Percentiles rank a stretch among this genome's conserved stretches.
These are phyloP conservation scores for Echinochloa phyllopogon DNA, from an alignment of 176 grass and related monocot species.

Conservation along the genomic window DNA sequence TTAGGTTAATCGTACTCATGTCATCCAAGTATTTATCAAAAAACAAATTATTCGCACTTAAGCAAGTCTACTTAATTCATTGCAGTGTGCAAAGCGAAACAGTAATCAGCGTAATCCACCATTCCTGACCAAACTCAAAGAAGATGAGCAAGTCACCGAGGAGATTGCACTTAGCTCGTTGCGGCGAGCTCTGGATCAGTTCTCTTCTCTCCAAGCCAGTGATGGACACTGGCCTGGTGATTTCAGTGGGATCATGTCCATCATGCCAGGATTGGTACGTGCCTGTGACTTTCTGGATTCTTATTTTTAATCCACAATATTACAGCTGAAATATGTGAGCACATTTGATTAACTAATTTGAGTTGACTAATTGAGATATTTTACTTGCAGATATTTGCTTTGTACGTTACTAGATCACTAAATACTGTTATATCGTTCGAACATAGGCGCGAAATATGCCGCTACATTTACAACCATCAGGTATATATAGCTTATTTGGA, in stretches of 20 bases:
- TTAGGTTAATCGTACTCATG: too few species aligned
- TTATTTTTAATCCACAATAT: too few species aligned
- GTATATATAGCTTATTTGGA: background rate
- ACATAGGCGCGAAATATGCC: background rate
- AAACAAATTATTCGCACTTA: too few species aligned
- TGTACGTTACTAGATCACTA: slow-evolving; percentile 3
- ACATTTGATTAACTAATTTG: too few species aligned
- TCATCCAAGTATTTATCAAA: too few species aligned
- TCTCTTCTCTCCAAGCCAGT: slow-evolving; percentile 49
- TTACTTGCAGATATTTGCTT: background rate
- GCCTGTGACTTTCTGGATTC: too few species aligned
- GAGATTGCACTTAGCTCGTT: slow-evolving; percentile 36
- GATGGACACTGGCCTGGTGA: slow-evolving; percentile 67
- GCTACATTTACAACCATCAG: slow-evolving; percentile 17
- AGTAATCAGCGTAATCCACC: background rate
- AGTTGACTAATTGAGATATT: too few species aligned
- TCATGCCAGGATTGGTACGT: slow-evolving; percentile 63
- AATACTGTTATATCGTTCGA: background rate
- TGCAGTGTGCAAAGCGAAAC: slow-evolving; percentile 41
- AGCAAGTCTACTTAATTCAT: too few species aligned
- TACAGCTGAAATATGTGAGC: too few species aligned
- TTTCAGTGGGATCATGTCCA: slow-evolving; percentile 60
- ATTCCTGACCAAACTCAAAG: background rate
- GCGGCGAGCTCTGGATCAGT: slow-evolving; percentile 33
- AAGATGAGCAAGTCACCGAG: slow-evolving; percentile 34